Base-by-base conservation (phyloP, 768 basidiomycete genomes). In the Sporobolomyces roseus region DNA sequence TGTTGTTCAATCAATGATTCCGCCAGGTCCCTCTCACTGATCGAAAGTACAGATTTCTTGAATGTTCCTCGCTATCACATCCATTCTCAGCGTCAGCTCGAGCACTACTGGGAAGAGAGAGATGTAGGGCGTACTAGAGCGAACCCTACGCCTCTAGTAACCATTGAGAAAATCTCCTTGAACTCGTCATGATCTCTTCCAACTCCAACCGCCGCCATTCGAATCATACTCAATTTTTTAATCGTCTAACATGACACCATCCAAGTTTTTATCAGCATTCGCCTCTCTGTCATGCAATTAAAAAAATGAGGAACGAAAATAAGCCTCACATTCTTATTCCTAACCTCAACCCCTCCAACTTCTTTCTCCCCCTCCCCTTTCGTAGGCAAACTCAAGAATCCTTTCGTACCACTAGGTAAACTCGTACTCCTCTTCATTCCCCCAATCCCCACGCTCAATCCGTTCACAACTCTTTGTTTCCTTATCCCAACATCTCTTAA, bases 291-390 rank as follows among this genome's bases (percentile, higher is more conserved):
- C 17, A 14, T 21, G 9, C 27, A 6, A n/a, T 23, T 0, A 10
- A 32, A 33, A 29, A 3, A 49, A 33, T 10, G 9, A 29, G 17
- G 23, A 45, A 30, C 29, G 41, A 27, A 33, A 38, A 27, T 10
- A 29, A 16, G 17, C 43, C 63, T 36, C 50, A 66, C 71, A 19
- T 59, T 66, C 56, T 69, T 73, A 58, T 73, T 70, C 43, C 65
- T 16, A 52, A 29, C 45, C 27, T 70, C 48, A 10, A 32, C 48
- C 23, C 10, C 43, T 55, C 17, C 53, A 53, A 17, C 58, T 49
- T 21, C 49, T 41, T 50, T 16, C 51, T 3, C 27, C 38, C 19
- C 36, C 55, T 30, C 35, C 32, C 33, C 6, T 48, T 48, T 7
- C 33, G 43, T n/a, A n/a, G n/a, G n/a, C n/a, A 10, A 21, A 33